Evolutionary conservation across 495 filamentous ascomycete genomes (phyloP).

Genomic region (Daldinia concentrica): DNA sequence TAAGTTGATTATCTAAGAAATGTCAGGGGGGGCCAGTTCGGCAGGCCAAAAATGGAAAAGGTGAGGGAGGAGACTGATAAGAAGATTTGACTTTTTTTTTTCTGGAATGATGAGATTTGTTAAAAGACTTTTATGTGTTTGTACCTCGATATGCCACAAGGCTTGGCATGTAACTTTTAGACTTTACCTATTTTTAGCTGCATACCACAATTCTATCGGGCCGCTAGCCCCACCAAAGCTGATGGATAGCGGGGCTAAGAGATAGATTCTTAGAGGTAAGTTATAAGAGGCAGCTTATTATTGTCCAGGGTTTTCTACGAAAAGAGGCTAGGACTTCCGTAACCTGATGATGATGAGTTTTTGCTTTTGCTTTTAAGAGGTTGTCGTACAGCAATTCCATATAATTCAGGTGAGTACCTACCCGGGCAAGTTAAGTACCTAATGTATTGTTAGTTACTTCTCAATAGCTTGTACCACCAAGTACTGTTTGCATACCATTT

Average conservation of each 20-base stretch:
- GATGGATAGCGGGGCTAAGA: slow-evolving; percentile 24
- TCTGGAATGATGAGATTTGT: background rate
- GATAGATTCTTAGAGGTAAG: background rate
- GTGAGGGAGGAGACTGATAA: slow-evolving; percentile 2
- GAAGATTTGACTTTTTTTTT: background rate
- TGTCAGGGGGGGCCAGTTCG: background rate
- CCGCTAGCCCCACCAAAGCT: slow-evolving; percentile 28
- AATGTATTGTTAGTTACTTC: background rate
- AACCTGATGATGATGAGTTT: background rate
- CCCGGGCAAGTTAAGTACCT: too few species aligned
- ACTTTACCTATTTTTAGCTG: slow-evolving; percentile 11
- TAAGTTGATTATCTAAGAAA: background rate
- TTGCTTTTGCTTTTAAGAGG: background rate
- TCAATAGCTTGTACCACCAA: background rate
- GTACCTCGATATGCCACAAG: too few species aligned
- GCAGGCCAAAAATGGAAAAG: slow-evolving; percentile 22
- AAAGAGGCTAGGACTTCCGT: background rate
- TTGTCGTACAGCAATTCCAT: background rate
- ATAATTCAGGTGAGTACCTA: background rate
- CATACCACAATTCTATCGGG: slow-evolving; percentile 11
- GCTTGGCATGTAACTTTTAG: too few species aligned
- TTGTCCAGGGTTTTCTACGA: background rate
- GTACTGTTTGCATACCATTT: slow-evolving; percentile 2
- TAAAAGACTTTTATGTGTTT: too few species aligned
- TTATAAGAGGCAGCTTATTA: slow-evolving; percentile 2